These are phyloP conservation scores for Suillus hirtellus DNA, from an alignment of 768 basidiomycete species.

Conservation along the genomic window DNA sequence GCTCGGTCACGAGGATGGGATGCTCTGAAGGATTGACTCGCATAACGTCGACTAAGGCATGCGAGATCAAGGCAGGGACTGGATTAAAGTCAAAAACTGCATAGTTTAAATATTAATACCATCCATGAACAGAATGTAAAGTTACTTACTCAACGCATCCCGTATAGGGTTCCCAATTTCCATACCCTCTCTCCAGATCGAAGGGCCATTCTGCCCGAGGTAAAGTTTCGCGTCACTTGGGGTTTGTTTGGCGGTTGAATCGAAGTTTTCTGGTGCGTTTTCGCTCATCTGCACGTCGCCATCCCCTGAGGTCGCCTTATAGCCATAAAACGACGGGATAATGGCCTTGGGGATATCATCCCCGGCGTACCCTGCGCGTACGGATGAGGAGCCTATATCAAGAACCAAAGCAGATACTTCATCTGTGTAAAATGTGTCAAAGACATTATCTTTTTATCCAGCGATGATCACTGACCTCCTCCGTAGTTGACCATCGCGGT, in stretches of 20 bases:
- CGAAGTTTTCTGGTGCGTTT: constrained; percentile 32
- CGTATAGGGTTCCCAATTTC: constrained; percentile 79
- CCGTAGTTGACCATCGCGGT: constrained; percentile 78
- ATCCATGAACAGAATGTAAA: neutral
- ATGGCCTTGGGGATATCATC: constrained; percentile 95
- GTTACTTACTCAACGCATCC: constrained; percentile 78
- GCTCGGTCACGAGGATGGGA: constrained; percentile 91
- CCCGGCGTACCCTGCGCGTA: constrained; percentile 95
- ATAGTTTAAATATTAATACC: neutral
- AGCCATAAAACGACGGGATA: constrained; percentile 88
- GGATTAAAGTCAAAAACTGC: constrained; percentile 78
- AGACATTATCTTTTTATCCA: neutral
- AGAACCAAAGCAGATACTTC: constrained; percentile 97
- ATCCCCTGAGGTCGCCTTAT: constrained; percentile 43
- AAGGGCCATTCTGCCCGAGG: constrained; percentile 86
- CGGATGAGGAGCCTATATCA: constrained; percentile 87
- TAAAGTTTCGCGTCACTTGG: constrained; percentile 61
- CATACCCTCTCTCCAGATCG: constrained; percentile 89
- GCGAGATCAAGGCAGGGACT: constrained; percentile 66
- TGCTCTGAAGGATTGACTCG: constrained; percentile 79
- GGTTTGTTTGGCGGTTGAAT: constrained; percentile 30
- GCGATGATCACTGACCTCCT: constrained; percentile 57
- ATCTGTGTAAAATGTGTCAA: constrained; percentile 47
- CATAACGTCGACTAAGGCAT: constrained; percentile 78
- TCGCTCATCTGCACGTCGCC: constrained; percentile 42